These are phyloP conservation scores for Xylaria intraflava DNA, from an alignment of 495 filamentous ascomycete species.

Conservation along the genomic window DNA sequence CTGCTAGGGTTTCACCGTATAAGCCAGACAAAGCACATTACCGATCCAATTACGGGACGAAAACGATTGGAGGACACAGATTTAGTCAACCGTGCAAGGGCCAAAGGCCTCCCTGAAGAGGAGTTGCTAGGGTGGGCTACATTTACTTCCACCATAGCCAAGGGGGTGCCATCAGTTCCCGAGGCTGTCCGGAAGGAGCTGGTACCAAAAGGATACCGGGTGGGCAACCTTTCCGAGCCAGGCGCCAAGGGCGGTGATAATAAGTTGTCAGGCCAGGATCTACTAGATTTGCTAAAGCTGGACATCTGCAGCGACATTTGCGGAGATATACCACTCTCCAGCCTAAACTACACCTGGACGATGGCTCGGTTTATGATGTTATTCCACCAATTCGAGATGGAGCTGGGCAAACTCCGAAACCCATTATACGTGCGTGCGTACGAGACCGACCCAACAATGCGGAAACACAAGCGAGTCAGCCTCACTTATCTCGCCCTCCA, in stretches of 20 bases:
- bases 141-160: not conserved
- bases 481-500: conserved; percentile 17
- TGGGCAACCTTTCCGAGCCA: not conserved
- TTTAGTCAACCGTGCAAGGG: conserved; percentile 25
- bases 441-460: conserved; percentile 10
- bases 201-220: not conserved
- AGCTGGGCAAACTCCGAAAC: conserved; percentile 45
- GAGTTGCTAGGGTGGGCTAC: conserved; percentile 9
- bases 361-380: conserved; percentile 18
- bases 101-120: conserved; percentile 16
- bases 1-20: conserved; percentile 18
- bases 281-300: conserved; percentile 18
- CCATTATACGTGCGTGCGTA: conserved; percentile 21
- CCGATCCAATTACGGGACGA: conserved; percentile 24
- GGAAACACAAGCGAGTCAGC: conserved; percentile 18
- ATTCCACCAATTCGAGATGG: conserved; percentile 44
- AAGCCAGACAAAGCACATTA: conserved; percentile 17
- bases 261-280: conserved; percentile 1
- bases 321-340: conserved; percentile 21
- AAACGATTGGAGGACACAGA: conserved; percentile 23
- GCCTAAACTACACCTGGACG: conserved; percentile 25
- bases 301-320: conserved; percentile 29
- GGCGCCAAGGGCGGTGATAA: not conserved
- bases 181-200: not conserved
- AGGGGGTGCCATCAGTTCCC: not conserved